A percentile compares a stretch with the other conserved stretches of the same genome.
phyloP scores from a whole-genome alignment of 768 basidiomycete genomes.

The Fomitopsis pulvina region DNA sequence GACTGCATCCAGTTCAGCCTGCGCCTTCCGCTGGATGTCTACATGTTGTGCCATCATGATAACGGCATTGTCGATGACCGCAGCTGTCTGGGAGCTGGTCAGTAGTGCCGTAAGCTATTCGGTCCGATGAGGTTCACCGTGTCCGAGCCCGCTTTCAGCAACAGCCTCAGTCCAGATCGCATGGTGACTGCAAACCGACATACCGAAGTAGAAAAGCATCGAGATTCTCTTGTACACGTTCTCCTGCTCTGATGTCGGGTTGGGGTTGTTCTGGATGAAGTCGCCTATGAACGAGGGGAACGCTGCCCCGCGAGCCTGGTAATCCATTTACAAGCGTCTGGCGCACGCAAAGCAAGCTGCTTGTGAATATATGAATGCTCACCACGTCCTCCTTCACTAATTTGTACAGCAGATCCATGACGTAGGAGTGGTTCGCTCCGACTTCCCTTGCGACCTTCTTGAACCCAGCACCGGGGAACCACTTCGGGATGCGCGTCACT shows the following conservation, averaged over 20 bases:
- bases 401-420: not conserved
- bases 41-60: slow-evolving; percentile 27
- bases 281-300: not conserved
- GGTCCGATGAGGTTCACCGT: not conserved
- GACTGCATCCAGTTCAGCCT: slow-evolving; percentile 25
- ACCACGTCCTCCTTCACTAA: not conserved
- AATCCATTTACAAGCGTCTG: not conserved
- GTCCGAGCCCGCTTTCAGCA: not conserved
- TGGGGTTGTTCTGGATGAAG: not conserved
- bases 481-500: slow-evolving; percentile 10
- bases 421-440: not conserved
- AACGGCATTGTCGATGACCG: slow-evolving; percentile 13
- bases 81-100: not conserved
- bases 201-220: not conserved
- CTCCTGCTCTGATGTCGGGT: not conserved
- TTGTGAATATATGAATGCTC: too few species aligned
- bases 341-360: too few species aligned
- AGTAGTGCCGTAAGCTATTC: too few species aligned
- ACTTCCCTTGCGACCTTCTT: slow-evolving; percentile 3
- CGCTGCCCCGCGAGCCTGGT: not conserved
- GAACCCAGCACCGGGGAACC: slow-evolving; percentile 14
- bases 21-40: slow-evolving; percentile 19
- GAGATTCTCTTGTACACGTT: not conserved
- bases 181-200: not conserved
- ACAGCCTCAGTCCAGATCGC: not conserved